Evolutionary conservation across 805 yeast genomes (phyloP), one percentile per base, ranked within the genome.

Genomic region (Starmerella bombi): DNA sequence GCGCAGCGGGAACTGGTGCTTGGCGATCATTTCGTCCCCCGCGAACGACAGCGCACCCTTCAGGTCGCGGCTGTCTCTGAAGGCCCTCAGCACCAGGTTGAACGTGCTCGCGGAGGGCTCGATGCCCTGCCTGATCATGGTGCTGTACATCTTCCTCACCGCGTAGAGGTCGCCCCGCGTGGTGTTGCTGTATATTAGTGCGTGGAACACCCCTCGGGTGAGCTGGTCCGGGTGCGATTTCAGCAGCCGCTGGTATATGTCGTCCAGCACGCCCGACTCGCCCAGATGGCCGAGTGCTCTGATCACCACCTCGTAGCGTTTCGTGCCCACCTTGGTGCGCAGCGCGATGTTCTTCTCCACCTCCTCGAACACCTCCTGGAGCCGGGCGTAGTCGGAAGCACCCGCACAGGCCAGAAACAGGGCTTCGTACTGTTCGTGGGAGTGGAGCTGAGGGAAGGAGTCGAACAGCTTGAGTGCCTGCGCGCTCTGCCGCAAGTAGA

Each of bases 221-320:
- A 64, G 60, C 1, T 83, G 82, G 3, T 45, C 50, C 52, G 74
- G 63, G 1, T 66, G 65, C 40, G 76, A 61, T 38, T 62, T 57
- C 4, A 60, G 34, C 23, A 75, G 50, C 50, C 72, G 69, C n/a
- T 59, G 44, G 58, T 65, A 77, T 42, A 80, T 59, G 42, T 54
- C 57, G 21, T 69, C 70, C 9, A 71, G 74, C 53, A 66, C 69
- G 30, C 56, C 65, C 31, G 52, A 58, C 48, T 71, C 74, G 8
- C 72, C 77, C 25, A 62, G 54, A 4, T 52, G 46, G 1, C 81
- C 75, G 44, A 80, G 59, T 0, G 80, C 74, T 39, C 63, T 59
- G 70, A 80, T 75, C 10, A 77, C 74, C 15, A 74, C 67, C 3
- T 70, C 64, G 53, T 79, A 80, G 49, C 79, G 82, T 7, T 51